phyloP scores from a whole-genome alignment of 305 asterid genomes.

The Salvia sclarea region DNA sequence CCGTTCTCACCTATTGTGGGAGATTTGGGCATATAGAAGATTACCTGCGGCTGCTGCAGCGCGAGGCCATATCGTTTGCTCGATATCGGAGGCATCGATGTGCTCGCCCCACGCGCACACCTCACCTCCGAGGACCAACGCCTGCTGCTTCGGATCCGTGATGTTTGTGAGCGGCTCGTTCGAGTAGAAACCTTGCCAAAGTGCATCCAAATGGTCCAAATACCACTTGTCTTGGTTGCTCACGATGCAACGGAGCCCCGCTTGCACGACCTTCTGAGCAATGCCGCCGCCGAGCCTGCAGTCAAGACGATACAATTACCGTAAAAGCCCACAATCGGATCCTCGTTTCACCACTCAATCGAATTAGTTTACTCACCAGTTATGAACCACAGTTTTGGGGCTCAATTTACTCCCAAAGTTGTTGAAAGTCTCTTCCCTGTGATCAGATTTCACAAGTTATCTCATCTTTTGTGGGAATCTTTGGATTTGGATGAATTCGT shows the following conservation, averaged over 20 bases:
- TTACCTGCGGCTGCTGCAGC: slow-evolving; percentile 99
- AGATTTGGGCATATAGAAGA: neutral
- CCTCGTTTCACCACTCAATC: no score
- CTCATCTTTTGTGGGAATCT: neutral
- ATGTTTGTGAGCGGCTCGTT: slow-evolving; percentile 86
- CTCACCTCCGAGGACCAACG: slow-evolving; percentile 83
- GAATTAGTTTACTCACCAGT: slow-evolving; percentile 81
- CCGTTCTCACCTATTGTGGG: no score
- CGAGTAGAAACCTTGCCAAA: slow-evolving; percentile 83
- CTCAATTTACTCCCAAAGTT: slow-evolving; percentile 71
- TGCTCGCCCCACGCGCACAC: slow-evolving; percentile 91
- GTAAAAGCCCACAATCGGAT: neutral
- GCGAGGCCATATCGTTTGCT: slow-evolving; percentile 94
- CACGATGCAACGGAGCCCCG: slow-evolving; percentile 91
- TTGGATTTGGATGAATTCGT: neutral
- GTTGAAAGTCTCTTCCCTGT: slow-evolving; percentile 95
- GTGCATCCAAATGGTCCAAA: slow-evolving; percentile 70
- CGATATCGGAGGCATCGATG: slow-evolving; percentile 79
- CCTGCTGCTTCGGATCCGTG: slow-evolving; percentile 64
- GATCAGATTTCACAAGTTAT: slow-evolving; percentile 12
- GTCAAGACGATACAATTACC: neutral
- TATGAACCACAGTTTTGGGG: slow-evolving; percentile 78
- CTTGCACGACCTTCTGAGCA: slow-evolving; percentile 65
- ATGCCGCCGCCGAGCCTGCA: slow-evolving; percentile 88
- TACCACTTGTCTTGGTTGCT: slow-evolving; percentile 99